Percentiles rank a stretch among this genome's conserved stretches.
Conservation (phyloP, 768 basidiomycete genomes). For the Gelatoporia subvermispora region DNA sequence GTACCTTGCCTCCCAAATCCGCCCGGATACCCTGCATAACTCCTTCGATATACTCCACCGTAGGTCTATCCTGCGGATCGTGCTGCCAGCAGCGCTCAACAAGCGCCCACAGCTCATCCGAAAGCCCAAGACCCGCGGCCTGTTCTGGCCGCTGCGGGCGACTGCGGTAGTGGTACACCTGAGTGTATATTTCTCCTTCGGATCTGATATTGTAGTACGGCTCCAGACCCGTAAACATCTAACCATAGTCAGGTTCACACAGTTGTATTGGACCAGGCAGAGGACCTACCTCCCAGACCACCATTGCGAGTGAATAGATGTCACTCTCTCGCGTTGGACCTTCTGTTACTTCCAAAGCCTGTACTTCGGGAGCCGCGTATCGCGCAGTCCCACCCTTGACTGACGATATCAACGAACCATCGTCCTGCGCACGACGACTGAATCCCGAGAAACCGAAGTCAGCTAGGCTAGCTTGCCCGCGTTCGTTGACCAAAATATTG, state of each 20-base stretch:
- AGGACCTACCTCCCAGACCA: conserved; percentile 12
- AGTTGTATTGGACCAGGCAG: background rate
- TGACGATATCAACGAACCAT: background rate
- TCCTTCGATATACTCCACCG: background rate
- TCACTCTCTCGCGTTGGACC: conserved; percentile 8
- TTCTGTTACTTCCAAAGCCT: background rate
- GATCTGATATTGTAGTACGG: background rate
- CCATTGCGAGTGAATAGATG: conserved; percentile 15
- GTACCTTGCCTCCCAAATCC: no score
- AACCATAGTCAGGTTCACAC: background rate
- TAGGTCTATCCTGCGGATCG: background rate
- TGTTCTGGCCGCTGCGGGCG: background rate
- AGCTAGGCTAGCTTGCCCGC: conserved; percentile 12
- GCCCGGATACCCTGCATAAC: no score
- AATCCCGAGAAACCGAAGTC: conserved; percentile 22
- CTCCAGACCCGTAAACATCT: conserved; percentile 1
- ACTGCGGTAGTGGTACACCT: background rate
- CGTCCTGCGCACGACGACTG: background rate
- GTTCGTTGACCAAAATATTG: conserved; percentile 20
- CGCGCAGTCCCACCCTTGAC: conserved; percentile 7
- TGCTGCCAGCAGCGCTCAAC: conserved; percentile 5
- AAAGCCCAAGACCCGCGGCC: background rate
- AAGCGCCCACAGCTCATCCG: conserved; percentile 1
- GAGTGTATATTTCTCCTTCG: background rate
- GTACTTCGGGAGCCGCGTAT: conserved; percentile 18